A percentile compares a stretch with the other conserved stretches of the same genome.
Conservation (phyloP, 2,329 filamentous ascomycete species). For the Pseudodiploospora longispora region DNA sequence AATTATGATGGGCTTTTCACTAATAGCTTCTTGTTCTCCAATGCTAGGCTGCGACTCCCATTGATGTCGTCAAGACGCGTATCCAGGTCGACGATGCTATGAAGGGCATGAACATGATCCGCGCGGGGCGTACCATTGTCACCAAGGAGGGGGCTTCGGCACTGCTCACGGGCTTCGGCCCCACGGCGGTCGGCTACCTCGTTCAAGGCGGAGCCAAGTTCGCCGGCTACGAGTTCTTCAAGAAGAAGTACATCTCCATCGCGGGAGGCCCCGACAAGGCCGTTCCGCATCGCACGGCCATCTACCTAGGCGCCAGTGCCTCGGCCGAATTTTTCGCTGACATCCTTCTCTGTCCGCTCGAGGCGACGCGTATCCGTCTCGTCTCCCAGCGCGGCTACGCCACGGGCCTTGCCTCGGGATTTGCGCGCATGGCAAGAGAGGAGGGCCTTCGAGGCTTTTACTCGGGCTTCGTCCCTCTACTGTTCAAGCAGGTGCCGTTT, state of each 20-base stretch:
- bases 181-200: constrained; percentile 80
- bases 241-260: constrained; percentile 71
- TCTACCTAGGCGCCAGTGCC: constrained; percentile 68
- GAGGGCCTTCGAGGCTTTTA: constrained; percentile 81
- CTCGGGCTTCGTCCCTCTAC: constrained; percentile 79
- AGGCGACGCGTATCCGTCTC: constrained; percentile 71
- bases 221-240: constrained; percentile 90
- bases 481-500: constrained; percentile 88
- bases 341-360: constrained; percentile 80
- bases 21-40: constrained; percentile 15
- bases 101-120: constrained; percentile 78
- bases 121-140: constrained; percentile 71
- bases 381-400: constrained; percentile 77
- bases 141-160: constrained; percentile 70
- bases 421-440: constrained; percentile 64
- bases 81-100: constrained; percentile 82
- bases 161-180: constrained; percentile 75
- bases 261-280: constrained; percentile 46
- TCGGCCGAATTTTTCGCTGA: constrained; percentile 67
- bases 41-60: constrained; percentile 29
- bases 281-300: constrained; percentile 36
- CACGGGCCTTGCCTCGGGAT: constrained; percentile 60
- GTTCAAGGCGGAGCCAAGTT: constrained; percentile 88
- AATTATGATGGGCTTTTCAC: neutral
- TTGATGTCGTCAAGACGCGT: constrained; percentile 76